Evolutionary conservation across 208 protist species (phyloP).

Genomic region (Trypanosoma theileri): DNA sequence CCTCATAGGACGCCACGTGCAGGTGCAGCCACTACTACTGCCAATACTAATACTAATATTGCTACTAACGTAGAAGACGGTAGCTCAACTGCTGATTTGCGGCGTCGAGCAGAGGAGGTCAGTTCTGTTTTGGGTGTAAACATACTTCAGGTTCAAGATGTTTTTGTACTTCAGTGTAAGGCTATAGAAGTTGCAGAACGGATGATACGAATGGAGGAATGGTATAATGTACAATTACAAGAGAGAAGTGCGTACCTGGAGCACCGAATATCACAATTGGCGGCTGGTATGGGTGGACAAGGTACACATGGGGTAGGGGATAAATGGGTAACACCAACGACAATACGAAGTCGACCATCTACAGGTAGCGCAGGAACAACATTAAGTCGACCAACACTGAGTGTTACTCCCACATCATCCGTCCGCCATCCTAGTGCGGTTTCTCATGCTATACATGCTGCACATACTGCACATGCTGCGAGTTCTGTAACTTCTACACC

Average conservation of each 20-base stretch:
- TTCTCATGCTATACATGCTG: background rate
- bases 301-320: background rate
- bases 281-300: slow-evolving; percentile 20
- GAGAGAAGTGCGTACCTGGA: slow-evolving; percentile 49
- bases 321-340: slow-evolving; percentile 5
- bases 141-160: slow-evolving; percentile 47
- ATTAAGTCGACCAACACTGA: background rate
- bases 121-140: slow-evolving; percentile 56
- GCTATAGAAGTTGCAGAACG: slow-evolving; percentile 70
- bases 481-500: background rate
- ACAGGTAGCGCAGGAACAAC: background rate
- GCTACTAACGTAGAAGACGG: slow-evolving; percentile 6
- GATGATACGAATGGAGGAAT: slow-evolving; percentile 39
- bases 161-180: slow-evolving; percentile 48
- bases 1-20: slow-evolving; percentile 8
- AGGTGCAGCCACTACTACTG: background rate
- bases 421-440: background rate
- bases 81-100: slow-evolving; percentile 24
- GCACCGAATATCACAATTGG: slow-evolving; percentile 45
- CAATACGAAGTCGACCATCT: slow-evolving; percentile 5
- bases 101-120: slow-evolving; percentile 53
- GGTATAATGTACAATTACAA: slow-evolving; percentile 53
- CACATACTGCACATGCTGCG: slow-evolving; percentile 1
- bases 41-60: too few species aligned
- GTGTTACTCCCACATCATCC: background rate